Evolutionary conservation across 1,284 basidiomycete species (phyloP), one percentile per base, ranked within the genome.

Genomic region (Amylostereum areolatum): DNA sequence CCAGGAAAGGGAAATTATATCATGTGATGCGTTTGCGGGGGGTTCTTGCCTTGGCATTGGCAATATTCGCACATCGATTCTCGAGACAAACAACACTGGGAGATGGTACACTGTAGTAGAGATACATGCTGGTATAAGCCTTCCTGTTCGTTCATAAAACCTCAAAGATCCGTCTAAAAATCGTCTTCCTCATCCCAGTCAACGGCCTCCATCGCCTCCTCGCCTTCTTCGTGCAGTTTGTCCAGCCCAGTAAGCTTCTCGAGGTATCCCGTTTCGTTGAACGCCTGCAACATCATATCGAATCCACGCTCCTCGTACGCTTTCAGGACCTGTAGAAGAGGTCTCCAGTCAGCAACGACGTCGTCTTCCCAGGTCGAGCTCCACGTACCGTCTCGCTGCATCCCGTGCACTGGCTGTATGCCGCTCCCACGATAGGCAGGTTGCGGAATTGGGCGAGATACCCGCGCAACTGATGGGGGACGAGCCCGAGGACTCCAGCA

Each of bases 391-490:
- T 77, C 54, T 87, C 80, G 51, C 87, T 89, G 65, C 96, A 99
- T 0, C 89, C 96, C 0, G 95, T 97, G 63, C 97, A 99, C 43
- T 78, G 74, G 49, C 89, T 80, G 63, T 90, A 99, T 0, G 94
- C 91, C 2, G 86, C 81, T 0, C 94, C 96, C 0, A 86, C 82
- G 48, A 99, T 83, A 31, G 83, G 80, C 57, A 96, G 71, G 37
- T 84, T 93, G 44, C 83, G 76, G 75, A 97, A 99, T 53, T 90
- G 85, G 4, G 84, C 81, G 7, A 99, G 73, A 70, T 85, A 92
- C 0, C 95, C 97, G 1, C 97, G 82, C 4, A 99, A 72, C 63
- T 98, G 96, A 64, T 99, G 97, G 1, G 96, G 96, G 0, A 97
- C 88, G 2, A 86, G 70, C 0, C 95, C 95, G 1, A 98, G 77